Evolutionary conservation across 306 rosid genomes (phyloP), one percentile per base, ranked within the genome.

Genomic region (Ammopiptanthus mongolicus): DNA sequence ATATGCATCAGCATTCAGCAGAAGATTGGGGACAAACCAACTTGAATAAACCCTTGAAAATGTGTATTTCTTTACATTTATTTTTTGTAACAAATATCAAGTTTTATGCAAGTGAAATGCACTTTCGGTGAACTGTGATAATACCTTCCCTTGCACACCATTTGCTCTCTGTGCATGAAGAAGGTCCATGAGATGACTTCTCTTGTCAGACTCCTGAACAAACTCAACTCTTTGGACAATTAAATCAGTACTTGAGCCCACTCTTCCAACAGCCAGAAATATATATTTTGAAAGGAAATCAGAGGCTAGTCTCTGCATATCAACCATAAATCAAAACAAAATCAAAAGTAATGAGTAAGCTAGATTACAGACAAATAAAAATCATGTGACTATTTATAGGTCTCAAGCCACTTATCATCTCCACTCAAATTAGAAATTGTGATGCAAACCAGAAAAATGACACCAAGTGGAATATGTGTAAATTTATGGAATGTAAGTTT

Each of bases 161-260:
- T 87, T 91, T 46, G 85, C 91, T 86, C 88, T 87, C 55, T 89
- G 97, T 17, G 97, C 97, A 84, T 91, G 97, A 65, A 91, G 97
- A 76, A 91, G 97, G 69, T 91, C 97, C 91, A 91, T 87, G n/a
- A 91, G 91, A 77, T 91, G 97, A 77, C 97, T 91, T 84, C 97
- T 85, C 74, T 88, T 91, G 79, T 91, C 97, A 75, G 94, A 78
- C 69, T 91, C 97, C 8, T 78, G 94, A 82, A 91, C 97, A 37
- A 78, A 87, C 81, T 91, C 97, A 76, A 91, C 97, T 87, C 94
- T 85, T 79, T 91, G 97, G 34, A 84, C 68, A 78, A 91, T 91
- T 75, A 91, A 69, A 87, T 91, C 94, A 37, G 97, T 91, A 79
- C 97, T 91, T 36, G 97, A 91, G 29, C 97, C 97, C 75, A 91